phyloP scores from a whole-genome alignment of 192 early-diverging fungal species.

The Coemansia sp. region DNA sequence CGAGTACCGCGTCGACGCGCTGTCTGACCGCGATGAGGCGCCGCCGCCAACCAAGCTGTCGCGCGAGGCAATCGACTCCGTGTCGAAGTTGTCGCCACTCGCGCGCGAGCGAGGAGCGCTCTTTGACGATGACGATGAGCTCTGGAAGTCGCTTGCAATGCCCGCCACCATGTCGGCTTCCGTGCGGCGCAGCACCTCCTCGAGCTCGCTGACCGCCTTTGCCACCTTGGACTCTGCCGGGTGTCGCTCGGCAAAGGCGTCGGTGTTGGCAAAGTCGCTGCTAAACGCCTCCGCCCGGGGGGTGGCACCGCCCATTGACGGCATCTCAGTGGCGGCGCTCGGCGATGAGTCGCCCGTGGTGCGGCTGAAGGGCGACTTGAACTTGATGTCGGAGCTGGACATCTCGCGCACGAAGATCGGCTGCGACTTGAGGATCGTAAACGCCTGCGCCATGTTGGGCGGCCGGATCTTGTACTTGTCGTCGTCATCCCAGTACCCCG shows the following conservation, averaged over 20 bases:
- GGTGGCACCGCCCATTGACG: neutral
- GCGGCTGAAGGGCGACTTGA: slow-evolving; percentile 49
- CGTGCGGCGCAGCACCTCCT: slow-evolving; percentile 51
- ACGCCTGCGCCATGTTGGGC: slow-evolving; percentile 51
- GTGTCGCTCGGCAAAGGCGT: slow-evolving; percentile 38
- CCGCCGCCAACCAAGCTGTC: slow-evolving; percentile 50
- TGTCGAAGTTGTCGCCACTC: slow-evolving; percentile 6
- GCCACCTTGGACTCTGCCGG: slow-evolving; percentile 54
- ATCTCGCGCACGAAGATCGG: slow-evolving; percentile 49
- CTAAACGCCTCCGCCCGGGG: neutral
- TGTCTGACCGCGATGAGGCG: slow-evolving; percentile 43
- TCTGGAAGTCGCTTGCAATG: slow-evolving; percentile 39
- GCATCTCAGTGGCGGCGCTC: slow-evolving; percentile 6
- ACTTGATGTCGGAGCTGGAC: slow-evolving; percentile 44
- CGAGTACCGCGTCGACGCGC: slow-evolving; percentile 43
- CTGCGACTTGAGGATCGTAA: slow-evolving; percentile 49
- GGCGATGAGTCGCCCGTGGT: neutral
- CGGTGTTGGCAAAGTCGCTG: neutral
- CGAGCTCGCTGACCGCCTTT: slow-evolving; percentile 54
- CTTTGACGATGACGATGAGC: slow-evolving; percentile 5
- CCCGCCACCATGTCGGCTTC: slow-evolving; percentile 35
- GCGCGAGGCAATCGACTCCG: slow-evolving; percentile 34
- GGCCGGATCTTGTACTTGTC: slow-evolving; percentile 46
- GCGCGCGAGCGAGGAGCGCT: neutral
- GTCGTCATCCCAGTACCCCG: slow-evolving; percentile 48